Evolutionary conservation across 768 basidiomycete species (phyloP).

Genomic region (Xerocomus potaroensis): DNA sequence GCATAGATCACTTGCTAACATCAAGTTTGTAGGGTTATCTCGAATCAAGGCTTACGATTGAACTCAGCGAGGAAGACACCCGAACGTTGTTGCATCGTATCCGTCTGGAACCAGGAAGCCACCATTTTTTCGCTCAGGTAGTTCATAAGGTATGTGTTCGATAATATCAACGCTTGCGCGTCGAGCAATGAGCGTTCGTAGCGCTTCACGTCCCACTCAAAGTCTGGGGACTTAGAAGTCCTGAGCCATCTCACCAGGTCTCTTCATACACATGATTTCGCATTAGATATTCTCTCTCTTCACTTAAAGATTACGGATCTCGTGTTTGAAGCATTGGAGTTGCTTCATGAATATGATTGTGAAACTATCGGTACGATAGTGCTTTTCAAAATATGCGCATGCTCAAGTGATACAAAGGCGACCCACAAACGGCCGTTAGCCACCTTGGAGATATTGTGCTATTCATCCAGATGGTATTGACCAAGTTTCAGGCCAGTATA

Average conservation of each 20-base stretch:
- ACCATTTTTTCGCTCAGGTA: conserved; percentile 53
- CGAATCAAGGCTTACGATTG: conserved; percentile 53
- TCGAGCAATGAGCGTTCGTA: conserved; percentile 26
- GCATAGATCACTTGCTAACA: conserved; percentile 2
- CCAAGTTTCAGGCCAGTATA: conserved; percentile 57
- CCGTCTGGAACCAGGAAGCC: conserved; percentile 53
- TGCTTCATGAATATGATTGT: conserved; percentile 72
- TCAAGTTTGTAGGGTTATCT: conserved; percentile 37
- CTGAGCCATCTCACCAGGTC: conserved; percentile 68
- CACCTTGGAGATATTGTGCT: conserved; percentile 78
- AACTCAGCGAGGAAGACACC: conserved; percentile 39
- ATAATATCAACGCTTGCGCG: background rate
- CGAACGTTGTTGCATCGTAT: conserved; percentile 36
- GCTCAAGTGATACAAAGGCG: conserved; percentile 43
- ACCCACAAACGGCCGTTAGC: conserved; percentile 77
- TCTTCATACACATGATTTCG: conserved; percentile 53
- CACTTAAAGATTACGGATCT: conserved; percentile 63
- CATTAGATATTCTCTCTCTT: conserved; percentile 65
- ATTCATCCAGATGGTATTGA: conserved; percentile 61
- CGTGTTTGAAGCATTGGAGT: conserved; percentile 55
- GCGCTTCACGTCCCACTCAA: conserved; percentile 55
- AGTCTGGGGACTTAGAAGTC: conserved; percentile 58
- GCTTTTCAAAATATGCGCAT: background rate
- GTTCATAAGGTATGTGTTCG: conserved; percentile 48
- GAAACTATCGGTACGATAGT: conserved; percentile 76